phyloP scores from a whole-genome alignment of 2,329 filamentous ascomycete genomes.

The Neodidymelliopsis sp. region DNA sequence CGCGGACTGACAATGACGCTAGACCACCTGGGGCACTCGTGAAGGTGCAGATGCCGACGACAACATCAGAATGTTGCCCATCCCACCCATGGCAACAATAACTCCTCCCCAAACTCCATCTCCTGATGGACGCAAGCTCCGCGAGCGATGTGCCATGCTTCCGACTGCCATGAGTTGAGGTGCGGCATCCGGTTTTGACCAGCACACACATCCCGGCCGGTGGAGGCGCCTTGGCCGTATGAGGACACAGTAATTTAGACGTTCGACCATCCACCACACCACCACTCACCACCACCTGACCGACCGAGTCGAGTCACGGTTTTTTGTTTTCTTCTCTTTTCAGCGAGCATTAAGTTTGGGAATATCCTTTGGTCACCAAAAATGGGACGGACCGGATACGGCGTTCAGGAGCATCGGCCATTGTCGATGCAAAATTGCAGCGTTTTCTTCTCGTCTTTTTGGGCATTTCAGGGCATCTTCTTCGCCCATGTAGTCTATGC shows the following conservation, averaged over 20 bases:
- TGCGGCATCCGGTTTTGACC: slow-evolving; percentile 34
- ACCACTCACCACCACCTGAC: slow-evolving; percentile 26
- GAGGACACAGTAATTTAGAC: slow-evolving; percentile 48
- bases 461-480: slow-evolving; percentile 25
- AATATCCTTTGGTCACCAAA: slow-evolving; percentile 40
- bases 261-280: slow-evolving; percentile 38
- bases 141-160: slow-evolving; percentile 44
- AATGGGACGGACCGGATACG: slow-evolving; percentile 43
- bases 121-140: slow-evolving; percentile 44
- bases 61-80: slow-evolving; percentile 50
- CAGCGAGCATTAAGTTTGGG: slow-evolving; percentile 33
- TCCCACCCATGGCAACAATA: slow-evolving; percentile 42
- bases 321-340: slow-evolving; percentile 23
- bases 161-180: slow-evolving; percentile 39
- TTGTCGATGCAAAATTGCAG: slow-evolving; percentile 39
- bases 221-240: slow-evolving; percentile 32
- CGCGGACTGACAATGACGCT: slow-evolving; percentile 28
- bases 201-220: slow-evolving; percentile 25
- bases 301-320: slow-evolving; percentile 28
- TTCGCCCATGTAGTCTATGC: slow-evolving; percentile 46
- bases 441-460: slow-evolving; percentile 29
- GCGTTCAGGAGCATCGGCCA: slow-evolving; percentile 37
- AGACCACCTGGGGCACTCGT: slow-evolving; percentile 97
- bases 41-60: slow-evolving; percentile 84
- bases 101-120: slow-evolving; percentile 46